Base-by-base conservation (phyloP, 208 protist species). In the Acanthamoeba divionensis region DNA sequence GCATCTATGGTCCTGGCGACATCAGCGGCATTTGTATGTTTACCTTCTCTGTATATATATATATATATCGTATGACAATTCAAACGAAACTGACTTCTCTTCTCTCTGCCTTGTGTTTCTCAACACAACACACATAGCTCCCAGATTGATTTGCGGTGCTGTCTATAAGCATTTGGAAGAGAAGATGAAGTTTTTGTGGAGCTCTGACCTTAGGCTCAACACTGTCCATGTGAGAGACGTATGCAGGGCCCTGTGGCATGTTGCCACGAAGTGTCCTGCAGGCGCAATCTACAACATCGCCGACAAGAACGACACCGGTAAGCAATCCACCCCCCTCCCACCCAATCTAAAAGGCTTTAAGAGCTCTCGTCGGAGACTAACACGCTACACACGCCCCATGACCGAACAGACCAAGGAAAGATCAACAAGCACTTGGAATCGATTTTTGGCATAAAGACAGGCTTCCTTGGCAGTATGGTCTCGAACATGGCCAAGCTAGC, bases 211-310 rank as follows among this genome's bases (percentile, higher is more conserved):
- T 24, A 86, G 93, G 44, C 91, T 97, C n/a, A 96, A 98, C 90
- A 98, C 97, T 9, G 97, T 98, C 24, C 97, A 98, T 80, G 97
- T 98, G 12, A 57, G 90, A 21, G 97, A 98, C 93, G 97, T 98
- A 2, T 93, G 89, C 45, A 90, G 91, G 9, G 97, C 96, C 15
- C 90, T 98, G 26, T 97, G 95, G 93, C 91, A 96, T 65, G 55
- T 97, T 29, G 62, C 92, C 55, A 60, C 50, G 33, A 79, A 63
- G 33, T 94, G 88, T 69, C 91, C 79, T 12, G 85, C 48, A 44
- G 95, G 95, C 26, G 38, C 77, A 26, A 66, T 96, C 15, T 98
- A 95, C 93, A 98, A 98, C 91, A 55, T 98, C 24, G 92, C 94
- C 24, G 97, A 98, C 86, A 97, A 98, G 71, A 93, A 91, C 90